Evolutionary conservation across 2,329 filamentous ascomycete species (phyloP), one percentile per base, ranked within the genome.

Genomic region (Parastagonospora avenae): DNA sequence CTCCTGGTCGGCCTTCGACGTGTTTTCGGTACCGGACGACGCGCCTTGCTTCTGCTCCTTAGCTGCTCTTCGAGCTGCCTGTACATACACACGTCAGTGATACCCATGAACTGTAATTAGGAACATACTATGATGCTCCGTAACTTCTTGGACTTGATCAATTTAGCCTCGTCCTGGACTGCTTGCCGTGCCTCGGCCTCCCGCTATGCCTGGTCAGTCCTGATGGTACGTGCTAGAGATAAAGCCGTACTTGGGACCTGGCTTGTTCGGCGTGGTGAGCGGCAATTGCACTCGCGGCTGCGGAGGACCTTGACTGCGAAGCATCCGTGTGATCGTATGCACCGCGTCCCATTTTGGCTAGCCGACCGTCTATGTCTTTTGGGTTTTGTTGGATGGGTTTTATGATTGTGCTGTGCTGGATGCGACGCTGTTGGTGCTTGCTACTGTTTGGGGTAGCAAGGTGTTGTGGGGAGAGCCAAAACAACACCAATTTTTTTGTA

Each of bases 291-390:
- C 15, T 30, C 2, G 15, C 29, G 8, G 46, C 60, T 4, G 51
- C 50, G 0, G 47, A 48, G 2, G 57, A 54, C 27, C 45, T 45
- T 1, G 37, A 12, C 2, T 40, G 15, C 4, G 7, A 19, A 11
- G 42, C 54, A 14, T 48, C 42, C 0, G 57, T 64, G 1, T 33
- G 39, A 36, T 66, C 63, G 45, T 67, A 67, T 4, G 37, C 63
- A 1, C 52, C 59, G 1, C 60, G 62, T 0, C 58, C 58, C 62
- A 66, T 66, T 12, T 10, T 53, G 16, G 6, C 8, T 12, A 11
- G 9, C 16, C 1, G 12, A 39, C 10, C 2, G 36, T 24, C 10
- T 12, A 3, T 31, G 19, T 37, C 8, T n/a, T 28, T 5, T 36
- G n/a, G 27, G 11, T n/a, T n/a, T 10, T 19, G 27, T 10, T n/a